phyloP scores from a whole-genome alignment of 441 rosid genomes.

The California macrophylla region DNA sequence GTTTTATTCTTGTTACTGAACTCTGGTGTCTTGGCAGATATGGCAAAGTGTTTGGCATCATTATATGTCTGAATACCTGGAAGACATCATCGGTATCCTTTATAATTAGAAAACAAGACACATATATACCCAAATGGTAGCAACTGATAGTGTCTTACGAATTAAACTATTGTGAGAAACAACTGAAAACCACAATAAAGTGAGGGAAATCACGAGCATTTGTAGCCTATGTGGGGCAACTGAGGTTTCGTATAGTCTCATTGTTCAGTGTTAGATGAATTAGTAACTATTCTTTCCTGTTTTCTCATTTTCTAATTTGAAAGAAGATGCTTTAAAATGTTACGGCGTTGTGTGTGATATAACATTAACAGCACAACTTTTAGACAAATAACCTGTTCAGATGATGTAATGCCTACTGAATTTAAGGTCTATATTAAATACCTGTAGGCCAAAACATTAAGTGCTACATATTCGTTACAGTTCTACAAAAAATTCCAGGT shows the following conservation, averaged over 20 bases:
- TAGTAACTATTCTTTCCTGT: background rate
- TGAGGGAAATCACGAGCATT: background rate
- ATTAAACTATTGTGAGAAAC: background rate
- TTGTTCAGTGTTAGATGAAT: background rate
- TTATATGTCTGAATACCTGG: conserved; percentile 78
- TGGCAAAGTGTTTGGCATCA: conserved; percentile 71
- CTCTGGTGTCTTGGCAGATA: conserved; percentile 81
- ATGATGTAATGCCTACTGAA: background rate
- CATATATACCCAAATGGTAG: background rate
- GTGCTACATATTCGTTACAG: background rate
- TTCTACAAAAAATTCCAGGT: background rate
- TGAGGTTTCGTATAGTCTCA: background rate
- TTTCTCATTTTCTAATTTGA: too few species aligned
- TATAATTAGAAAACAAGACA: background rate
- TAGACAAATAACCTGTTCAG: background rate
- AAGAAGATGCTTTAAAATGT: background rate
- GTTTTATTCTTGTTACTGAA: conserved; percentile 73
- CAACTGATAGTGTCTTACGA: background rate
- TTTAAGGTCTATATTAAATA: background rate
- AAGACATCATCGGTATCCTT: conserved; percentile 12
- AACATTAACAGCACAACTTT: background rate
- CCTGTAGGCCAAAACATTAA: background rate
- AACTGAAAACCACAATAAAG: background rate
- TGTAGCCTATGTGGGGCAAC: background rate
- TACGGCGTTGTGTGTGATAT: too few species aligned